Base-by-base conservation (phyloP, 2,329 filamentous ascomycete genomes). In the Fusarium annulatum region DNA sequence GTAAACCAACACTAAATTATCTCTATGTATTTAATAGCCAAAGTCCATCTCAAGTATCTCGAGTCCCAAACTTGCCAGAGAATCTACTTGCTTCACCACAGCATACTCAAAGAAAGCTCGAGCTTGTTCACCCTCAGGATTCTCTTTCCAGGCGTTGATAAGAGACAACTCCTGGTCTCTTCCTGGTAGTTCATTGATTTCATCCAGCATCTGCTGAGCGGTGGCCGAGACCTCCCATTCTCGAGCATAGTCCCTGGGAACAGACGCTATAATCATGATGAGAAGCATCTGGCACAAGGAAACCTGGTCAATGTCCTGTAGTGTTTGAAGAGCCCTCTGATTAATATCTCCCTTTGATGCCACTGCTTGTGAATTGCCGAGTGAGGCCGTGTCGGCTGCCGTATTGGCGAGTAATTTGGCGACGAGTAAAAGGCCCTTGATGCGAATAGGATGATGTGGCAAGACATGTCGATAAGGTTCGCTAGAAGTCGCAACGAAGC, bases 281-380 rank as follows among this genome's bases (percentile, higher is more conserved):
- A 90, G 80, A 19, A 90, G 77, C 61, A 86, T 85, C 73, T 90
- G 87, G 69, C 86, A 87, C 56, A 89, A 80, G 15, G 85, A 86
- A 7, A 88, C 83, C 69, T 88, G 87, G 64, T 90, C 88, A 15
- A 87, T 84, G 21, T 83, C 81, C 8, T 78, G 77, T 23, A 89
- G 74, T 0, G 77, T 67, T 26, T 83, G 73, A 2, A 80, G 73
- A 19, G 74, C 70, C 56, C 75, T 64, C 49, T 73, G 51, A 26
- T 77, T 75, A n/a, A 81, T 56, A 58, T 67, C 60, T 45, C 69
- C 67, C 4, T 67, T 72, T 7, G 56, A 67, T 4, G 81, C 69
- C 48, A 75, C 75, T 21, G 75, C 73, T 49, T 80, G 77, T 55
- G 73, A 72, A 41, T 67, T 75, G 41, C 64, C 72, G 14, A 80